phyloP scores from a whole-genome alignment of 2,329 filamentous ascomycete genomes.

The Graphiopsis chlorocephala region DNA sequence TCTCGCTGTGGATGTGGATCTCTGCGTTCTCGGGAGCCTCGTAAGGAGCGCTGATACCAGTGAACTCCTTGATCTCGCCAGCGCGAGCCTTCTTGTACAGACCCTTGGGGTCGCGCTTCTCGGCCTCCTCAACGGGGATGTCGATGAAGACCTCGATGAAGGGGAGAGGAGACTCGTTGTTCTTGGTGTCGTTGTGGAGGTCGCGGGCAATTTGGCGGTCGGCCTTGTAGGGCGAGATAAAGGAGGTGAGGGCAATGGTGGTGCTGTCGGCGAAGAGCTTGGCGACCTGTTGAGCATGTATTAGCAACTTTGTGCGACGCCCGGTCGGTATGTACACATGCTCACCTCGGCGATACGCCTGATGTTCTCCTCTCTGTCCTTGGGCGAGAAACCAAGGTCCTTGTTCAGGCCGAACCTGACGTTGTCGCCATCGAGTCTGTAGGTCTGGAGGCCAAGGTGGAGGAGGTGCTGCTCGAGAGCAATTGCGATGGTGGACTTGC shows the following conservation, averaged over 20 bases:
- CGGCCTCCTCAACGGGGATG: slow-evolving; percentile 84
- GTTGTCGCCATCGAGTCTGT: slow-evolving; percentile 97
- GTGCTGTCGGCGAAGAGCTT: slow-evolving; percentile 93
- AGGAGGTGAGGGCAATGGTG: slow-evolving; percentile 86
- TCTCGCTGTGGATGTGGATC: slow-evolving; percentile 79
- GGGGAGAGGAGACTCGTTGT: slow-evolving; percentile 64
- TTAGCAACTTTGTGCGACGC: neutral
- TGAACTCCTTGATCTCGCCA: slow-evolving; percentile 96
- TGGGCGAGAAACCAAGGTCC: slow-evolving; percentile 90
- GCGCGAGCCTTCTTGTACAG: slow-evolving; percentile 95
- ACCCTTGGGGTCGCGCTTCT: slow-evolving; percentile 94
- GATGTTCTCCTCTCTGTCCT: slow-evolving; percentile 96
- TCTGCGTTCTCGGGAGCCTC: slow-evolving; percentile 84
- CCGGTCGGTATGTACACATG: no score
- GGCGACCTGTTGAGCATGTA: slow-evolving; percentile 59
- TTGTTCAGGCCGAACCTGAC: slow-evolving; percentile 97
- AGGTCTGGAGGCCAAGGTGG: slow-evolving; percentile 76
- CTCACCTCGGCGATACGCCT: slow-evolving; percentile 77
- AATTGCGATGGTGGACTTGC: slow-evolving; percentile 95
- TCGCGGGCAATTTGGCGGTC: slow-evolving; percentile 80
- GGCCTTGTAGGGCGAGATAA: slow-evolving; percentile 91
- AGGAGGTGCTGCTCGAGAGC: slow-evolving; percentile 96
- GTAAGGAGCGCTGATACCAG: slow-evolving; percentile 91
- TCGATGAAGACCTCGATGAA: slow-evolving; percentile 96
- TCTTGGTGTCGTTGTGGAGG: slow-evolving; percentile 64